A percentile compares a stretch with the other conserved stretches of the same genome.
These are phyloP conservation scores for Talaromyces liani DNA, from an alignment of 495 filamentous ascomycete species.

Conservation along the genomic window DNA sequence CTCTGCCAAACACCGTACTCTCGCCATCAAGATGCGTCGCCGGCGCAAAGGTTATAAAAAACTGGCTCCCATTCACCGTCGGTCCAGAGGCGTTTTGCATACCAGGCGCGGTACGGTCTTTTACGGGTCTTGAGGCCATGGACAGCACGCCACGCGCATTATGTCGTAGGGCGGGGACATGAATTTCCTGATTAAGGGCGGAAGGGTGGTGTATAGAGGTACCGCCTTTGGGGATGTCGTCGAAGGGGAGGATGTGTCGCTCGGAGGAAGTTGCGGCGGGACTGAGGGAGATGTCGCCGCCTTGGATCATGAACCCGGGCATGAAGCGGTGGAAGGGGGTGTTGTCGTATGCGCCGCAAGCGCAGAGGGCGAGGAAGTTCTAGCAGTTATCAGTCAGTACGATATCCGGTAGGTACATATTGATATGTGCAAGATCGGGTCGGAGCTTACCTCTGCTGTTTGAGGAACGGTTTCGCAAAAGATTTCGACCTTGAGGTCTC, in stretches of 20 bases:
- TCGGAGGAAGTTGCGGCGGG: slow-evolving; percentile 30
- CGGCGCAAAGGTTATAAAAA: slow-evolving; percentile 80
- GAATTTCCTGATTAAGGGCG: slow-evolving; percentile 88
- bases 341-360: slow-evolving; percentile 74
- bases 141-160: slow-evolving; percentile 79
- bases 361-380: slow-evolving; percentile 97
- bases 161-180: slow-evolving; percentile 68
- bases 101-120: slow-evolving; percentile 44
- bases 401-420: too few species aligned
- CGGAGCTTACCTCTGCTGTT: slow-evolving; percentile 59
- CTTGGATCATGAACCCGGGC: slow-evolving; percentile 87
- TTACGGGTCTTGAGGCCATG: slow-evolving; percentile 79
- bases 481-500: slow-evolving; percentile 90
- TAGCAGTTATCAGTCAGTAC: too few species aligned
- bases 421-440: too few species aligned
- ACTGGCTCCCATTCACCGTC: slow-evolving; percentile 87
- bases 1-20: slow-evolving; percentile 88
- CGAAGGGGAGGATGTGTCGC: slow-evolving; percentile 35
- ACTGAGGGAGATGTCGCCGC: slow-evolving; percentile 67
- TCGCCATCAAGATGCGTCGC: slow-evolving; percentile 90
- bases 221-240: slow-evolving; percentile 63
- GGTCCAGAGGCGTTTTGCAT: slow-evolving; percentile 45
- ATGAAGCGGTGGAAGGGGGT: slow-evolving; percentile 91
- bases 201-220: slow-evolving; percentile 73
- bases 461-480: slow-evolving; percentile 93